A percentile compares a stretch with the other conserved stretches of the same genome.
Evolutionary conservation across 257 asterid genomes (phyloP).

Genomic region (Echium plantagineum): DNA sequence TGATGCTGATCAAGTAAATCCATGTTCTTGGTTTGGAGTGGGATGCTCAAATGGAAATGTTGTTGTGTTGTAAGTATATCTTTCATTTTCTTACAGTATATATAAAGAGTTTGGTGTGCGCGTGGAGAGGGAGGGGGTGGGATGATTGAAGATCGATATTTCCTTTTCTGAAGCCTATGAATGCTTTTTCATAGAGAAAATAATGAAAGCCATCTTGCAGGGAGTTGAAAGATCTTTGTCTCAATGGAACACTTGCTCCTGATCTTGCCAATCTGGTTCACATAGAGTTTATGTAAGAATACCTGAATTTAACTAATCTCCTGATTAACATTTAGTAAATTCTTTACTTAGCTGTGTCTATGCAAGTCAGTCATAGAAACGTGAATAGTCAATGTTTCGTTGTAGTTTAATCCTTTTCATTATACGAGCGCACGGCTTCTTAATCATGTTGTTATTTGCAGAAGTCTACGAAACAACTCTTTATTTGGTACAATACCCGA

Average conservation of each 20-base stretch:
- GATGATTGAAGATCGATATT: not conserved
- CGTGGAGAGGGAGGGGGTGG: too few relatives aligned
- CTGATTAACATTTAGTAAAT: not conserved
- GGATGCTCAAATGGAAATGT: slow-evolving; percentile 56
- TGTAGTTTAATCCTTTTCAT: not conserved
- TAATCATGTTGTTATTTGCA: slow-evolving; percentile 16
- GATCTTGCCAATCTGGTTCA: slow-evolving; percentile 49
- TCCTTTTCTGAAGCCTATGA: not conserved
- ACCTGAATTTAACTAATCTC: not conserved
- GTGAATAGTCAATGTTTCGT: not conserved
- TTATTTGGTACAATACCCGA: slow-evolving; percentile 67
- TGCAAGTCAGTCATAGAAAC: not conserved
- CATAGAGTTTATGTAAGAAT: slow-evolving; percentile 55
- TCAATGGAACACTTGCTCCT: slow-evolving; percentile 59
- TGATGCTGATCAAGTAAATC: slow-evolving; percentile 45
- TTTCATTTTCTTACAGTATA: too few relatives aligned
- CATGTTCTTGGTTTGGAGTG: slow-evolving; percentile 79
- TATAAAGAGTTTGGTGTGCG: too few relatives aligned
- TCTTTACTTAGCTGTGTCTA: not conserved
- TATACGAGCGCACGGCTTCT: not conserved
- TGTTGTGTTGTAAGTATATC: slow-evolving; percentile 59
- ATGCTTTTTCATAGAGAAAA: not conserved
- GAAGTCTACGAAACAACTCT: slow-evolving; percentile 72
- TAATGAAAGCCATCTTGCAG: slow-evolving; percentile 24
- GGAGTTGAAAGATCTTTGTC: slow-evolving; percentile 57